Evolutionary conservation across 345 rosid species (phyloP).

Genomic region (Pistacia atlantica): DNA sequence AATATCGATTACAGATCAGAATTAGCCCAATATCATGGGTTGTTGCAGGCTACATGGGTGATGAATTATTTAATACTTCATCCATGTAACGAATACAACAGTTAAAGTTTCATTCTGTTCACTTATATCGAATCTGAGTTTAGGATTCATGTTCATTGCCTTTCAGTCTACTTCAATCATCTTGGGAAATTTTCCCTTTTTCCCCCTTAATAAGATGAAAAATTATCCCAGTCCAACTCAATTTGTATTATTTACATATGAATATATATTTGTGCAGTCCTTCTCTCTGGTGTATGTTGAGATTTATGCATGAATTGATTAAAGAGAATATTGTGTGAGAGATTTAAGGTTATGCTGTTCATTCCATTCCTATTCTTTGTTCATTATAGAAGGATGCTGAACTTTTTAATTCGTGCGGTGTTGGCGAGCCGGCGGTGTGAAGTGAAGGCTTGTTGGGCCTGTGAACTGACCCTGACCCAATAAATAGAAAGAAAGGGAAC

Average conservation of each 20-base stretch:
- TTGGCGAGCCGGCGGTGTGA: background rate
- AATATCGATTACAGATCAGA: conserved; percentile 11
- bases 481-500: background rate
- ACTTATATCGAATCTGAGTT: background rate
- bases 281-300: no score
- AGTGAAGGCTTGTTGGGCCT: background rate
- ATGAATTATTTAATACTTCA: conserved; percentile 1
- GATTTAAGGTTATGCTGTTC: no score
- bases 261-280: no score
- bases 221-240: background rate
- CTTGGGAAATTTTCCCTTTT: background rate
- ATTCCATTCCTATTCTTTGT: no score
- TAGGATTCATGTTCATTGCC: background rate
- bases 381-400: no score
- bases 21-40: conserved; percentile 5
- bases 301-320: no score
- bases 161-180: background rate
- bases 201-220: background rate
- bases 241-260: no score
- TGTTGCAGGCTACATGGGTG: background rate
- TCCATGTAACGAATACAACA: background rate
- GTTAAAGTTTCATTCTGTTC: background rate
- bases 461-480: background rate
- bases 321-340: no score
- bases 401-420: no score